These are phyloP conservation scores for Jamesozyma hellenica DNA, from an alignment of 805 yeast genomes.

Conservation along the genomic window DNA sequence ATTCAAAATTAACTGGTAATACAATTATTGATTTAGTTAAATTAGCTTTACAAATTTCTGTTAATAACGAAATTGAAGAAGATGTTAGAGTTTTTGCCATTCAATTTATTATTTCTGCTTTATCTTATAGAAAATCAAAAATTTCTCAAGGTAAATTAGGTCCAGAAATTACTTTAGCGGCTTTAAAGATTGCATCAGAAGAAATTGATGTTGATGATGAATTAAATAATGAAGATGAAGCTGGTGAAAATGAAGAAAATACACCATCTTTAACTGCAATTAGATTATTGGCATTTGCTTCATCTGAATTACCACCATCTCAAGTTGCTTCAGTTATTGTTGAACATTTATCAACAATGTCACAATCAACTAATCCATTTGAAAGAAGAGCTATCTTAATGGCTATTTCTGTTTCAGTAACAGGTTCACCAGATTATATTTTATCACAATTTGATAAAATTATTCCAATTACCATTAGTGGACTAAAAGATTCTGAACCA, in stretches of 20 bases:
- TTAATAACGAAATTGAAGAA: slow-evolving; percentile 56
- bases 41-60: slow-evolving; percentile 66
- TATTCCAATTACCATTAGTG: slow-evolving; percentile 61
- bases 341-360: slow-evolving; percentile 47
- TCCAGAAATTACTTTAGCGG: slow-evolving; percentile 62
- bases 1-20: slow-evolving; percentile 70
- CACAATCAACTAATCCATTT: slow-evolving; percentile 53
- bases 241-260: slow-evolving; percentile 87
- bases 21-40: slow-evolving; percentile 57
- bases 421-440: slow-evolving; percentile 91
- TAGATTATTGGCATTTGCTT: slow-evolving; percentile 65
- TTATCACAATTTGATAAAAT: slow-evolving; percentile 65
- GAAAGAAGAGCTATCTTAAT: slow-evolving; percentile 83
- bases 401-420: slow-evolving; percentile 70
- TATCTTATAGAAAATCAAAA: slow-evolving; percentile 72
- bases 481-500: slow-evolving; percentile 65
- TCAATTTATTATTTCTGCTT: slow-evolving; percentile 71
- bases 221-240: slow-evolving; percentile 71
- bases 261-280: slow-evolving; percentile 69
- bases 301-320: slow-evolving; percentile 82
- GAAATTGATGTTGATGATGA: slow-evolving; percentile 71
- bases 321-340: slow-evolving; percentile 80
- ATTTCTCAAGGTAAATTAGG: slow-evolving; percentile 75
- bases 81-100: slow-evolving; percentile 77
- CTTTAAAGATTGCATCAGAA: slow-evolving; percentile 70